Evolutionary conservation across 495 filamentous ascomycete species (phyloP).

Genomic region (Daldinia vernicosa): DNA sequence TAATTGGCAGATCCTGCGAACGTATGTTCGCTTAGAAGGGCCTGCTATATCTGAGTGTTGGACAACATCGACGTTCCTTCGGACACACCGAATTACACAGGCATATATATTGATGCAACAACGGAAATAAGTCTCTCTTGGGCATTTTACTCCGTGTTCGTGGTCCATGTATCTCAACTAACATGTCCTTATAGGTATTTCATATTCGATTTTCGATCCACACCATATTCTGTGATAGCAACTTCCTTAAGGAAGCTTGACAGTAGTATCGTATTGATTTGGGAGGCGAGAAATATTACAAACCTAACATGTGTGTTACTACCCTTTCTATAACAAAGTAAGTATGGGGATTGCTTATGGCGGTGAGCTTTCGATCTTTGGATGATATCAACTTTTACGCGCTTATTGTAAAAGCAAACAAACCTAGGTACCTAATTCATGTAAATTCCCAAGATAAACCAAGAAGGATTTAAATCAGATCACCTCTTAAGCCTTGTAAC

Average conservation of each 20-base stretch:
- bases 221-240: background rate
- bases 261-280: background rate
- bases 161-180: background rate
- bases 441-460: background rate
- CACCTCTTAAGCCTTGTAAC: background rate
- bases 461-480: too few species aligned
- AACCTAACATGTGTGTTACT: background rate
- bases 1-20: constrained; percentile 3
- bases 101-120: background rate
- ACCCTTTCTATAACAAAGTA: background rate
- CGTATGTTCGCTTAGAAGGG: constrained; percentile 5
- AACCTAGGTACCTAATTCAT: background rate
- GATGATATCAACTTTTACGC: too few species aligned
- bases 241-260: background rate
- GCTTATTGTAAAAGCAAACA: too few species aligned
- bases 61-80: constrained; percentile 5
- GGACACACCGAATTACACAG: constrained; percentile 5
- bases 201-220: background rate
- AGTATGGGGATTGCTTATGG: too few species aligned
- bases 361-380: too few species aligned
- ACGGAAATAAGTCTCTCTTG: background rate
- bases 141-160: constrained; percentile 10
- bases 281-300: background rate
- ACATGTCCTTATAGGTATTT: background rate
- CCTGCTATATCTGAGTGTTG: background rate